phyloP scores from a whole-genome alignment of 306 rosid genomes.

The Abrus pulchellus region DNA sequence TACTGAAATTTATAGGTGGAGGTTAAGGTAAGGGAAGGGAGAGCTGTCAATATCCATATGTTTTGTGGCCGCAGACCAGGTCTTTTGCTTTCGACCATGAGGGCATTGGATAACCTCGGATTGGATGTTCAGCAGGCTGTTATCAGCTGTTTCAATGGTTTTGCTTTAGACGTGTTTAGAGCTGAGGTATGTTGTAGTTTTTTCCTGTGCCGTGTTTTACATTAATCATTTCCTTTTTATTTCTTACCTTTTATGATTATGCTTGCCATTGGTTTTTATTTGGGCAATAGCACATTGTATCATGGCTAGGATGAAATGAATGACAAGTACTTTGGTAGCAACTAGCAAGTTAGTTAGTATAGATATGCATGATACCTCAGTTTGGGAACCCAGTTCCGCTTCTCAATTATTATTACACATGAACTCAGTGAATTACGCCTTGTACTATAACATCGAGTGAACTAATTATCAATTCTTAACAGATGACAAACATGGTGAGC shows the following conservation, averaged over 20 bases:
- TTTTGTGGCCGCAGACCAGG: conserved; percentile 80
- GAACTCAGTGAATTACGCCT: not conserved
- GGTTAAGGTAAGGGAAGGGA: conserved; percentile 75
- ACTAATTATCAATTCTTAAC: conserved; percentile 3
- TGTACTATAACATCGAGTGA: not conserved
- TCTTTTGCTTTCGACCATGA: conserved; percentile 79
- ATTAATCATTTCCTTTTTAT: not conserved
- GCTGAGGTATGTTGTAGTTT: conserved; percentile 71
- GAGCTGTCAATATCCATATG: conserved; percentile 85
- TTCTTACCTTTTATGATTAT: not conserved
- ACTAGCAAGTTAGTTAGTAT: not conserved
- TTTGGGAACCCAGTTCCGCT: not conserved
- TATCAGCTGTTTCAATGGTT: conserved; percentile 88
- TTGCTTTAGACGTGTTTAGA: conserved; percentile 78
- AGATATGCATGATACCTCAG: not conserved
- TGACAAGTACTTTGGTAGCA: not conserved
- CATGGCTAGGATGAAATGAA: conserved; percentile 13
- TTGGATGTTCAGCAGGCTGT: conserved; percentile 89
- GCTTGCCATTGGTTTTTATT: conserved; percentile 10
- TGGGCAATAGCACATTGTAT: not conserved
- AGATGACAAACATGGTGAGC: conserved; percentile 10
- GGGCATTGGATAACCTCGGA: conserved; percentile 79
- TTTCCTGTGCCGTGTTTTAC: not conserved
- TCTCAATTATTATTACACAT: not conserved
- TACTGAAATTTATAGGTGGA: conserved; percentile 66